These are phyloP conservation scores for Collybia sordida DNA, from an alignment of 768 basidiomycete genomes.

Conservation along the genomic window DNA sequence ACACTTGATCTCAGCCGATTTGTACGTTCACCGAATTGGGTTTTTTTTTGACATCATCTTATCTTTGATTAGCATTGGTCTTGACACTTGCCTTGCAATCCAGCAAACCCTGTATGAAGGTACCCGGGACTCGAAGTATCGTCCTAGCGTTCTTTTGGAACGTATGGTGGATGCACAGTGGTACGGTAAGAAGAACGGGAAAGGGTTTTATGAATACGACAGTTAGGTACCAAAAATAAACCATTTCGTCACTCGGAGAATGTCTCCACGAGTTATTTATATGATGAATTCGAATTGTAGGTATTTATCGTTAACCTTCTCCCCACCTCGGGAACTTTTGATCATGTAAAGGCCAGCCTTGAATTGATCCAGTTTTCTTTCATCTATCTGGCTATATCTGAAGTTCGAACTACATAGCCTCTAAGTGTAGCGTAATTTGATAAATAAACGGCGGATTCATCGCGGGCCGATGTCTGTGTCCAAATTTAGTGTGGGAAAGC, in stretches of 20 bases:
- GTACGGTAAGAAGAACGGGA: slow-evolving; percentile 90
- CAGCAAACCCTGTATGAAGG: slow-evolving; percentile 87
- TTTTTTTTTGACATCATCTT: neutral
- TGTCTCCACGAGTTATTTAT: too few species aligned
- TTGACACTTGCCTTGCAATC: slow-evolving; percentile 94
- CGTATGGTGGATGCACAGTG: slow-evolving; percentile 97
- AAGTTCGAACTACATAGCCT: too few species aligned
- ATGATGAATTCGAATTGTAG: too few species aligned
- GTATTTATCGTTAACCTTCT: neutral
- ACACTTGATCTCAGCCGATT: slow-evolving; percentile 43
- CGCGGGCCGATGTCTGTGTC: too few species aligned
- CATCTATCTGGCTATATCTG: neutral
- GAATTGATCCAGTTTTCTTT: neutral
- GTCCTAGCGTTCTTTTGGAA: slow-evolving; percentile 85
- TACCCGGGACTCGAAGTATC: slow-evolving; percentile 93
- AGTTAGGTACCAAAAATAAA: slow-evolving; percentile 12
- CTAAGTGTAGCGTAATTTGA: too few species aligned
- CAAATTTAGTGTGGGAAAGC: neutral
- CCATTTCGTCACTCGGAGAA: neutral
- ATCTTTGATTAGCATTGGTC: slow-evolving; percentile 69
- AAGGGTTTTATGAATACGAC: slow-evolving; percentile 90
- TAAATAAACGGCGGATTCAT: too few species aligned
- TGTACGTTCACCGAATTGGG: slow-evolving; percentile 36
- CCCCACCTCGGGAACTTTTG: neutral
- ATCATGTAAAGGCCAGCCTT: neutral